Conservation (phyloP, 2,329 filamentous ascomycete genomes). For the Aspergillus aculeatinus region DNA sequence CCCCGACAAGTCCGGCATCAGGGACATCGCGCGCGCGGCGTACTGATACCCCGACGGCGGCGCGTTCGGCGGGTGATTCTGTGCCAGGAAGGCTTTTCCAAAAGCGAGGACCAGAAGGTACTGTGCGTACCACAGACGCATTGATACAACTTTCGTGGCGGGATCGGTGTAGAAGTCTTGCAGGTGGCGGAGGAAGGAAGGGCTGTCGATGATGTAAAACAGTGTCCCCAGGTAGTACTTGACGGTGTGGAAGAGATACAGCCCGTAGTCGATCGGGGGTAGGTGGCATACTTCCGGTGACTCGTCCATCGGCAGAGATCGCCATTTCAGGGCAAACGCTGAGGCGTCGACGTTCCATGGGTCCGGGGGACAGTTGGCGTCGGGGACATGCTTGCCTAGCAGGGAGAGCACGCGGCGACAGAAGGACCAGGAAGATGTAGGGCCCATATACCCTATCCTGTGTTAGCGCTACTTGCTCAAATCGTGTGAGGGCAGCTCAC, state of each 20-base stretch:
- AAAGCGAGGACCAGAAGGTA: conserved; percentile 52
- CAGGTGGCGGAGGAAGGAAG: conserved; percentile 23
- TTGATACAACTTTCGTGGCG: no score
- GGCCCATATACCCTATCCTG: no score
- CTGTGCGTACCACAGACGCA: no score
- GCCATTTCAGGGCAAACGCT: conserved; percentile 28
- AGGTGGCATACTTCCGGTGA: conserved; percentile 35
- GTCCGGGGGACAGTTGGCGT: conserved; percentile 31
- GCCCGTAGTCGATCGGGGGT: conserved; percentile 52
- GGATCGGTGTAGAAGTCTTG: no score
- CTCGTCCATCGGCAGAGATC: no score
- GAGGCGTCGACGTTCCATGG: conserved; percentile 34
- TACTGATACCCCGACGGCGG: conserved; percentile 41
- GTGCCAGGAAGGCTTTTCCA: conserved; percentile 54
- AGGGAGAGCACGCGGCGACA: conserved; percentile 15
- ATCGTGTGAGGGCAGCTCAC: no score
- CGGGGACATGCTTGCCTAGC: conserved; percentile 33
- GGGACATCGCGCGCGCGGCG: conserved; percentile 40
- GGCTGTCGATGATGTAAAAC: conserved; percentile 54
- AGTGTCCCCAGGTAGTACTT: conserved; percentile 58
- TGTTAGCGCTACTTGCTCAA: no score
- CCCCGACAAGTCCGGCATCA: conserved; percentile 40
- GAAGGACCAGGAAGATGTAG: no score
- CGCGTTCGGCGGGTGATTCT: conserved; percentile 25
- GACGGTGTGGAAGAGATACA: conserved; percentile 56